Base-by-base conservation (phyloP, 768 basidiomycete genomes). In the Lenzites betulinus region DNA sequence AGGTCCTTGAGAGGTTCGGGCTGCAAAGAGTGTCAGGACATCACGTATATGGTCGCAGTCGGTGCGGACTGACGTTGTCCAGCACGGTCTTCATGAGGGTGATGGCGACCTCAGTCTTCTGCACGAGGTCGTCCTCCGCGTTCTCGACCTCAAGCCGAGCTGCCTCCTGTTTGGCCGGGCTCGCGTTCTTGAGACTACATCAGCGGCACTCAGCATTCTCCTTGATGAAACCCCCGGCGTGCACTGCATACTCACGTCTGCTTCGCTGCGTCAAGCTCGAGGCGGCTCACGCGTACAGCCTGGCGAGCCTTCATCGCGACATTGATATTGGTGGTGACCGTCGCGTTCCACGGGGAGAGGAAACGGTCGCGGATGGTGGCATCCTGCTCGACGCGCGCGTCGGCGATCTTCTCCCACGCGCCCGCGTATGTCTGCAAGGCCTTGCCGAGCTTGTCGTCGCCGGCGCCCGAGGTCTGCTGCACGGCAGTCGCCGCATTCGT, bases 81-180 rank as follows among this genome's bases (percentile, higher is more conserved):
- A 99, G 82, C 16, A 98, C 96, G n/a, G 92, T 90, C 81, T 96
- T 96, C 95, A 97, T 96, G 44, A 94, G 83, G 2, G 90, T 92
- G 67, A 97, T 97, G 1, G 95, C 96, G 30, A 95, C 90, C 74
- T 99, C 97, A 23, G 97, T 99, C 81, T 93, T 94, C 73, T 95
- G 95, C 6, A 98, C 97, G 33, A 98, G 84, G 74, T 95, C 93
- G 72, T 99, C 97, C 68, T 94, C 92, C 9, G 92, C 91, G 63
- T 93, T 93, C 83, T 94, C 92, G 11, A 93, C 91, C 66, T 95
- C 93, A 22, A 97, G 85, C 49, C 92, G 80, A 4, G 94, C 92
- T 53, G 97, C 94, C 71, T 98, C 97, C 73, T 95, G 93, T 77
- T 80, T 91, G 18, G 85, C 76, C 0, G 90, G 86, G 62, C 70